A percentile compares a stretch with the other conserved stretches of the same genome.
Conservation (phyloP, 164 flowering plant species). For the Nymphaea thermarum region DNA sequence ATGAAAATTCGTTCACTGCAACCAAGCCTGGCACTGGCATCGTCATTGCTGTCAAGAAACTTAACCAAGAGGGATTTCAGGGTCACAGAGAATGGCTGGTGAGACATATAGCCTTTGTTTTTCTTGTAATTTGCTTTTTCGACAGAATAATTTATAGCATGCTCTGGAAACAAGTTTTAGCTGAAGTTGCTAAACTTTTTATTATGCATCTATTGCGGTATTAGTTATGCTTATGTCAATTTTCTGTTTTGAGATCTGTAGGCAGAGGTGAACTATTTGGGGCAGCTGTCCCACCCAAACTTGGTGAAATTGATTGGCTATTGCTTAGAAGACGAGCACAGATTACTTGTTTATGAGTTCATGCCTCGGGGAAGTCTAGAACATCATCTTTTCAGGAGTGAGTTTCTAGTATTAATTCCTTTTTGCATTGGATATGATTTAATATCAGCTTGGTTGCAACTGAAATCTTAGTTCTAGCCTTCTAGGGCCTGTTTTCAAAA, state of each 20-base stretch:
- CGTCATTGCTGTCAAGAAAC: conserved; percentile 68
- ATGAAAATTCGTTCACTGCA: conserved; percentile 45
- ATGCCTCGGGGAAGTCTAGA: conserved; percentile 81
- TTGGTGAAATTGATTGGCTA: conserved; percentile 69
- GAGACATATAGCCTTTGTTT: conserved; percentile 9
- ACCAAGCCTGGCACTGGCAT: conserved; percentile 65
- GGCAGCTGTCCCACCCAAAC: conserved; percentile 69
- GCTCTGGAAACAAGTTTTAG: too few relatives aligned
- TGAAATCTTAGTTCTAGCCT: too few relatives aligned
- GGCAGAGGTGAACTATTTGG: conserved; percentile 78
- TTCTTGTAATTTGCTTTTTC: neutral
- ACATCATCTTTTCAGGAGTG: conserved; percentile 77
- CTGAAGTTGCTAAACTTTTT: neutral
- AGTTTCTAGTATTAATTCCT: conserved; percentile 11
- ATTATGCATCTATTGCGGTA: too few relatives aligned
- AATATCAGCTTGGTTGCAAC: too few relatives aligned
- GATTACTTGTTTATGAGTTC: conserved; percentile 72
- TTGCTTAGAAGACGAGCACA: conserved; percentile 76
- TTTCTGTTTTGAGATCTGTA: conserved; percentile 7
- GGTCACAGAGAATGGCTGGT: conserved; percentile 91
- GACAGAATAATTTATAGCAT: too few relatives aligned
- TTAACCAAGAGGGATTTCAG: conserved; percentile 63
- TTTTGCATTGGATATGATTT: too few relatives aligned
- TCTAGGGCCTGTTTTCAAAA: too few relatives aligned
- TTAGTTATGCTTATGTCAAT: too few relatives aligned